phyloP scores from a whole-genome alignment of 1,139 yeast genomes.

The Pichia sp. region DNA sequence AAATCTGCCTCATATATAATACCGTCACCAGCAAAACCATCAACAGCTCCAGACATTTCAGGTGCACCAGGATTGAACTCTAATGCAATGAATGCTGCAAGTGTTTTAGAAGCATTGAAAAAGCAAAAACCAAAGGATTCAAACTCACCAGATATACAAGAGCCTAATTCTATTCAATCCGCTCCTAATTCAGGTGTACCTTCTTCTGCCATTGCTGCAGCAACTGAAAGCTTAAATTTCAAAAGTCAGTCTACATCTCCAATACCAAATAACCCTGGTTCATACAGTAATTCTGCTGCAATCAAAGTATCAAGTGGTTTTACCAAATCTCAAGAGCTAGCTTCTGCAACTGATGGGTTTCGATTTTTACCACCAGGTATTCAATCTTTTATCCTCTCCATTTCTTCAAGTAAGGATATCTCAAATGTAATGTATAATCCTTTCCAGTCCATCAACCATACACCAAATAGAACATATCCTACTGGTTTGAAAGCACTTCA shows the following conservation, averaged over 20 bases:
- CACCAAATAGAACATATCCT: slow-evolving; percentile 23
- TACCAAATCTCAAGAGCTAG: slow-evolving; percentile 13
- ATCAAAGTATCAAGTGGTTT: slow-evolving; percentile 2
- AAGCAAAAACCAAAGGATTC: slow-evolving; percentile 27
- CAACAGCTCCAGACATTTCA: not conserved
- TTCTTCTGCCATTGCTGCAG: slow-evolving; percentile 11
- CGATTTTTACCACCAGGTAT: slow-evolving; percentile 63
- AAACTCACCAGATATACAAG: not conserved
- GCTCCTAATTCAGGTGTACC: slow-evolving; percentile 3
- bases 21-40: slow-evolving; percentile 1
- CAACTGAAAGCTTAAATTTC: slow-evolving; percentile 4
- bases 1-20: not conserved
- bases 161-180: not conserved
- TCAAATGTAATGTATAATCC: slow-evolving; percentile 9
- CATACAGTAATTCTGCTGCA: slow-evolving; percentile 22
- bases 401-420: slow-evolving; percentile 37
- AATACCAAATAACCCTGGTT: not conserved
- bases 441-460: slow-evolving; percentile 31
- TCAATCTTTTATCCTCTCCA: slow-evolving; percentile 54
- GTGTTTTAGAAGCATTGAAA: slow-evolving; percentile 29
- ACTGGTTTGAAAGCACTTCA: slow-evolving; percentile 29
- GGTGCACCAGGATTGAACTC: slow-evolving; percentile 16
- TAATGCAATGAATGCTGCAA: slow-evolving; percentile 30
- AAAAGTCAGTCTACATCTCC: not conserved
- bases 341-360: slow-evolving; percentile 23